Percentiles rank a stretch among this genome's conserved stretches.
Conservation (phyloP, 495 filamentous ascomycete genomes). For the Glonium stellatum region DNA sequence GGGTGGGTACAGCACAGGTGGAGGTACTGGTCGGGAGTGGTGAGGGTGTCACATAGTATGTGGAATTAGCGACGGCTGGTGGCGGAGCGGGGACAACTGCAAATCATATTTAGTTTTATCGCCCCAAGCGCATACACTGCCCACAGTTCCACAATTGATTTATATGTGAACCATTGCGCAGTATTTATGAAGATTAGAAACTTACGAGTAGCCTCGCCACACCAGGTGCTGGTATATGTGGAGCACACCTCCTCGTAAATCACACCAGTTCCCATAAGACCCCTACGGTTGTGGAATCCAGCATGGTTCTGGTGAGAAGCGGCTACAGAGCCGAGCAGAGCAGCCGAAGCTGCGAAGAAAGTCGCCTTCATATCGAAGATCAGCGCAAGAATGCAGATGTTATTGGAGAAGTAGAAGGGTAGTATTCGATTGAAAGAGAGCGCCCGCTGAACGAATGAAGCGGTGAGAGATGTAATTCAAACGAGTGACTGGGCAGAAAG, state of each 20-base stretch:
- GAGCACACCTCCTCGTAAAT: conserved; percentile 47
- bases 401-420: conserved; percentile 8
- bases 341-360: conserved; percentile 57
- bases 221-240: conserved; percentile 55
- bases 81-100: conserved; percentile 22
- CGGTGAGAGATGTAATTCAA: conserved; percentile 51
- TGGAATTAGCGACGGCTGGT: conserved; percentile 36
- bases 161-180: too few relatives aligned
- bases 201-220: conserved; percentile 8
- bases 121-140: too few relatives aligned
- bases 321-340: conserved; percentile 56
- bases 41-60: conserved; percentile 30
- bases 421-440: conserved; percentile 44
- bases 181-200: background rate
- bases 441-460: conserved; percentile 98
- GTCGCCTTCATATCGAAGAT: conserved; percentile 58
- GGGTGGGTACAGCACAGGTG: conserved; percentile 46
- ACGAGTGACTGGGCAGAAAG: conserved; percentile 31
- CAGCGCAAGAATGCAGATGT: conserved; percentile 23
- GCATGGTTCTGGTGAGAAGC: conserved; percentile 57
- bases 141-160: too few relatives aligned
- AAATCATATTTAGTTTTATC: conserved; percentile 5
- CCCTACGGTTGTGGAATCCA: conserved; percentile 47
- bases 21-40: conserved; percentile 61
- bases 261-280: conserved; percentile 24